Evolutionary conservation across 2,329 filamentous ascomycete species (phyloP).

Genomic region (Alternaria sp.): DNA sequence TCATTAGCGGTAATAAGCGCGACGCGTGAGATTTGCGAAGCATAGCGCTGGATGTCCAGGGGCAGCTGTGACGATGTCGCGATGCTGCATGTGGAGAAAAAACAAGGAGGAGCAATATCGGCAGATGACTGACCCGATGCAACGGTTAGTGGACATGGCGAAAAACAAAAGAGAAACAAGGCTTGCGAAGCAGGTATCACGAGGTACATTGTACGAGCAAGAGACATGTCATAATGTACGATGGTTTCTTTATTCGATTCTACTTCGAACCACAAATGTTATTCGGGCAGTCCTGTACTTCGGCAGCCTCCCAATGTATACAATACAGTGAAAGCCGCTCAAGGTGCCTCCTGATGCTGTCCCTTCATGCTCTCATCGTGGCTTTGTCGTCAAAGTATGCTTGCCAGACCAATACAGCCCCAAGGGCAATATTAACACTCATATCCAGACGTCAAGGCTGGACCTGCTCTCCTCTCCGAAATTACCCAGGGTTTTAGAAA

Average conservation of each 20-base stretch:
- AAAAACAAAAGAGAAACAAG: background rate
- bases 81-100: background rate
- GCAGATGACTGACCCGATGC: background rate
- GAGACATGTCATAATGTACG: background rate
- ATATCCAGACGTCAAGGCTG: background rate
- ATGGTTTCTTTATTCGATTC: background rate
- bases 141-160: background rate
- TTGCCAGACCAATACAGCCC: background rate
- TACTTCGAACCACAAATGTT: background rate
- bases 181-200: background rate
- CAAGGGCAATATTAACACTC: background rate
- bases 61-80: background rate
- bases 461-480: background rate
- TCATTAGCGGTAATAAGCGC: background rate
- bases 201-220: background rate
- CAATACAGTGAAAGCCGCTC: background rate
- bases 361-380: background rate
- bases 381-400: background rate
- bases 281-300: background rate
- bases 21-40: background rate
- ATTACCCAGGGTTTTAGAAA: slow-evolving; percentile 6
- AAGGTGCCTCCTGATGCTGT: background rate
- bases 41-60: background rate
- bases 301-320: background rate
- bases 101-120: background rate